Evolutionary conservation across 768 basidiomycete species (phyloP), one percentile per base, ranked within the genome.

Genomic region (Lentinus brumalis): DNA sequence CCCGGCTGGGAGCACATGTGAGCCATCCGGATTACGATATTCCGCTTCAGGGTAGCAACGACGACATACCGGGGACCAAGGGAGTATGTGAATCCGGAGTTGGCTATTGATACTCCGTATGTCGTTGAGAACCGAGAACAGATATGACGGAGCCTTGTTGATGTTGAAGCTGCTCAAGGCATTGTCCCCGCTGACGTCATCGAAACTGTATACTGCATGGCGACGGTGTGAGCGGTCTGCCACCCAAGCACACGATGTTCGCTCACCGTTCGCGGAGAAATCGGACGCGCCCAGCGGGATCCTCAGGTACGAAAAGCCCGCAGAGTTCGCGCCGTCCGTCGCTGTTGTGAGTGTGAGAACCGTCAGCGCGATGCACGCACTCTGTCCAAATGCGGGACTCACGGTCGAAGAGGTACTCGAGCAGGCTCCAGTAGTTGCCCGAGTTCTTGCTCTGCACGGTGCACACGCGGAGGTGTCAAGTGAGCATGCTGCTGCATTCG

Each of bases 261-360:
- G 57, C 79, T 47, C 59, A 87, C 88, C 64, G 3, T 66, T 76
- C 3, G 81, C 74, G 11, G 90, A 89, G 67, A 91, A 91, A 71
- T 91, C 90, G 3, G 87, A 82, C 4, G 90, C 86, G 14, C 90
- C 90, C 14, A 92, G 78, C 0, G 89, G 83, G 41, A 91, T 77
- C 10, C 90, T 83, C 51, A 92, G 73, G 66, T 87, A 88, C 45
- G 84, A 85, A 53, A 92, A 73, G 1, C 89, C 90, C 30, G 90
- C 89, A 6, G 83, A 78, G 57, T 83, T 77, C 11, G 81, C 80
- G 0, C 79, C 85, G 69, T 91, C 84, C 1, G 82, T 81, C 15
- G 85, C 81, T 81, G 57, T 11, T 18, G 18, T 12, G 32, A 14
- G n/a, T 14, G 32, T 18, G 31, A 51, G 50, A 51, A 39, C 16